Evolutionary conservation across 2,329 filamentous ascomycete genomes (phyloP), one percentile per base, ranked within the genome.

Genomic region (Trichoderma afroharzianum): DNA sequence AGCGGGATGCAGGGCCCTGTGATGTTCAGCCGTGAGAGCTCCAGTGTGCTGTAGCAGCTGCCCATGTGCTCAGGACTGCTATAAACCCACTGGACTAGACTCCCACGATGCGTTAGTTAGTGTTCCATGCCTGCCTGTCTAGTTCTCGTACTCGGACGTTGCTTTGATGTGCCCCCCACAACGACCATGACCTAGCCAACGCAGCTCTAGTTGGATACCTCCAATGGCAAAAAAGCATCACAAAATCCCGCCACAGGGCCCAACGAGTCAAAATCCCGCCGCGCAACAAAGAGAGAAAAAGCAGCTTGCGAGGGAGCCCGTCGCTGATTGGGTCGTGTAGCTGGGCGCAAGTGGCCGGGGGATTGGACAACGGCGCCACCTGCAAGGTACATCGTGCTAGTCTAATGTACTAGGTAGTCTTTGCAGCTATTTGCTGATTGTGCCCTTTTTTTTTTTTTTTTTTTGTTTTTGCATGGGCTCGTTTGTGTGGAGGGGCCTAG

Each of bases 371-470:
- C 43, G 43, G 43, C 43, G 67, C 67, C 58, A 50, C 67, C 66
- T 69, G 66, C 66, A 69, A 69, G 66, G 66, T 69, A 59, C 66
- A 28, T 69, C 28, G 14, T 55, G 24, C 63, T 63, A 63, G 62
- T 43, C 26, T 26, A n/a, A n/a, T n/a, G n/a, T n/a, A n/a, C n/a
- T n/a, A n/a, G n/a, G n/a, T n/a, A 26, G 26, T 50, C 43, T 43
- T 26, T 63, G 62, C 62, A 63, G 62, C 36, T 39, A 50, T 63
- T 50, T 30, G 36, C 36, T 43, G 15, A 39, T 39, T 39, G 15
- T 39, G 62, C 36, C 61, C 61, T 50, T 50, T 50, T 43, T 36
- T n/a, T n/a, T n/a, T n/a, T n/a, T n/a, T n/a, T n/a, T n/a, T n/a
- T n/a, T n/a, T n/a, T n/a, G n/a, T n/a, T n/a, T n/a, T 21, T 39